Conservation (phyloP, 148 eudicot genomes). For the Chenopodium album region DNA sequence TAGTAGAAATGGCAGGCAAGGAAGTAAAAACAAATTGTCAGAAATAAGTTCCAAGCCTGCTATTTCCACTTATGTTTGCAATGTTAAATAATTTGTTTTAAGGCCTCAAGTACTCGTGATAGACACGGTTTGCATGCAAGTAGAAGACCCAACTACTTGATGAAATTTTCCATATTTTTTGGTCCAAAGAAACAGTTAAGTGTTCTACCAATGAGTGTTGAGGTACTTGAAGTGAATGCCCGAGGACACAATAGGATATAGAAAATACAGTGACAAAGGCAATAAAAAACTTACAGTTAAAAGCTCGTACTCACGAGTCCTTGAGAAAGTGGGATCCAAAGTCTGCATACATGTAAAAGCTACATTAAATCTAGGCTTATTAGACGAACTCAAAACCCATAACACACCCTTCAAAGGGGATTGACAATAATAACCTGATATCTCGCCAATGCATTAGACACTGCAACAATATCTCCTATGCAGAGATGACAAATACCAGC, state of each 20-base stretch:
- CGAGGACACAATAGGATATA: too few relatives aligned
- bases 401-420: background rate
- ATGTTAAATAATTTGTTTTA: background rate
- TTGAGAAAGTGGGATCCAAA: conserved; percentile 37
- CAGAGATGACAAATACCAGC: conserved; percentile 91
- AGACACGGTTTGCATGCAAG: background rate
- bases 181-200: background rate
- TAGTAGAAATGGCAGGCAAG: background rate
- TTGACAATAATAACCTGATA: conserved; percentile 48
- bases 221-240: too few relatives aligned
- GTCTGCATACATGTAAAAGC: conserved; percentile 24
- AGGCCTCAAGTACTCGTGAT: background rate
- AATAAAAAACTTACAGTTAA: conserved; percentile 28
- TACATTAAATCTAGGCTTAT: background rate
- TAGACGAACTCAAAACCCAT: background rate
- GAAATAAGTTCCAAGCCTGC: background rate
- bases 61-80: background rate
- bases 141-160: background rate
- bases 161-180: background rate
- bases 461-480: conserved; percentile 61
- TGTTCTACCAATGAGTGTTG: background rate
- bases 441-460: conserved; percentile 55
- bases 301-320: conserved; percentile 37
- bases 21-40: background rate
- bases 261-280: background rate